phyloP scores from a whole-genome alignment of 495 filamentous ascomycete genomes.

The Tuber borchii region DNA sequence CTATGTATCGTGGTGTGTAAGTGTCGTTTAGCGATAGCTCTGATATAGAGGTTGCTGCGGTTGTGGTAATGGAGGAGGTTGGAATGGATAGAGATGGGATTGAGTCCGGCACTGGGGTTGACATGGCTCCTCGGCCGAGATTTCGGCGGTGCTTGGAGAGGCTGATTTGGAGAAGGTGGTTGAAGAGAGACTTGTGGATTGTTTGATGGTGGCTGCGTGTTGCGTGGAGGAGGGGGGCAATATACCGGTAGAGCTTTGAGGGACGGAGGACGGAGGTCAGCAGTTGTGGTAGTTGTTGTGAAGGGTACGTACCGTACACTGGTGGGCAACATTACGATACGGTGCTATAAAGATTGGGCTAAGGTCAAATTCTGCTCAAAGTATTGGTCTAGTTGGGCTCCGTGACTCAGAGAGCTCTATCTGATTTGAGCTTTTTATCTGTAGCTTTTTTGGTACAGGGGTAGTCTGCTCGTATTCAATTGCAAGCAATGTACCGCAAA shows the following conservation, averaged over 20 bases:
- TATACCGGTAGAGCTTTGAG: neutral
- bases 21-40: constrained; percentile 43
- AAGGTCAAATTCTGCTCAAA: neutral
- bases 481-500: neutral
- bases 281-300: neutral
- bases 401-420: neutral
- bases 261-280: neutral
- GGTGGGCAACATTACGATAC: neutral
- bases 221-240: neutral
- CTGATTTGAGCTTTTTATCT: neutral
- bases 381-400: neutral
- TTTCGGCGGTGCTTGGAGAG: constrained; percentile 3
- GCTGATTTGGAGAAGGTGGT: neutral
- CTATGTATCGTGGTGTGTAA: constrained; percentile 39
- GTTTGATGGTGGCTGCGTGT: neutral
- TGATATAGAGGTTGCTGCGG: constrained; percentile 18
- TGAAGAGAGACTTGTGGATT: neutral
- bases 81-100: constrained; percentile 8
- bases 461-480: neutral
- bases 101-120: constrained; percentile 11
- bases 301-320: neutral
- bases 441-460: neutral
- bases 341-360: neutral
- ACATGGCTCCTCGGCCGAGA: neutral
- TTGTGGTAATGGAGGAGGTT: constrained; percentile 12